Percentiles rank a stretch among this genome's conserved stretches.
phyloP scores from a whole-genome alignment of 345 rosid genomes.

The Diplotaxis tenuifolia region DNA sequence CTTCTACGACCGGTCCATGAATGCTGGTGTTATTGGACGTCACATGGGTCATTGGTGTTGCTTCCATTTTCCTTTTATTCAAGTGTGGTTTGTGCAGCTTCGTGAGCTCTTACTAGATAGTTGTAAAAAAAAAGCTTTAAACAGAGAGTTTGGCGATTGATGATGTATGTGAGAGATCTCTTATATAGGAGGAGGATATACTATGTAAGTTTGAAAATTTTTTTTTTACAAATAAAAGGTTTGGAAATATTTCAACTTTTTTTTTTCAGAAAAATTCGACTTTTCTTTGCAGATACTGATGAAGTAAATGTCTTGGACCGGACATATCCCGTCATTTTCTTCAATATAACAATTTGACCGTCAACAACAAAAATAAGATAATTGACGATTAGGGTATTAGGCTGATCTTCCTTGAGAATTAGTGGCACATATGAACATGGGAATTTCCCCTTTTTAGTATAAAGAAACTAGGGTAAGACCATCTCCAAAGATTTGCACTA shows the following conservation, averaged over 20 bases:
- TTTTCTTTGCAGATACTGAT: background rate
- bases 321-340: background rate
- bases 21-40: too few species aligned
- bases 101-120: slow-evolving; percentile 3
- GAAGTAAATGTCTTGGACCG: slow-evolving; percentile 21
- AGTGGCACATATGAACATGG: too few species aligned
- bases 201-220: slow-evolving; percentile 1
- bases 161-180: slow-evolving; percentile 12
- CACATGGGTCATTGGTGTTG: slow-evolving; percentile 21
- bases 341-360: background rate
- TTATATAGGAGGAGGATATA: slow-evolving; percentile 20
- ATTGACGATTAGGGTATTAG: background rate
- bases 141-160: slow-evolving; percentile 7
- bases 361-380: background rate
- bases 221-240: background rate
- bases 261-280: background rate
- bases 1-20: too few species aligned
- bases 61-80: slow-evolving; percentile 29
- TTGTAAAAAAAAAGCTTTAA: background rate
- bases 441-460: too few species aligned
- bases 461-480: too few species aligned
- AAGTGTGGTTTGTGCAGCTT: slow-evolving; percentile 12
- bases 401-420: background rate
- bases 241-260: background rate
- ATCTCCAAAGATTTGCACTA: too few species aligned